Evolutionary conservation across 768 basidiomycete genomes (phyloP).

Genomic region (Tricholoma flavovirens): DNA sequence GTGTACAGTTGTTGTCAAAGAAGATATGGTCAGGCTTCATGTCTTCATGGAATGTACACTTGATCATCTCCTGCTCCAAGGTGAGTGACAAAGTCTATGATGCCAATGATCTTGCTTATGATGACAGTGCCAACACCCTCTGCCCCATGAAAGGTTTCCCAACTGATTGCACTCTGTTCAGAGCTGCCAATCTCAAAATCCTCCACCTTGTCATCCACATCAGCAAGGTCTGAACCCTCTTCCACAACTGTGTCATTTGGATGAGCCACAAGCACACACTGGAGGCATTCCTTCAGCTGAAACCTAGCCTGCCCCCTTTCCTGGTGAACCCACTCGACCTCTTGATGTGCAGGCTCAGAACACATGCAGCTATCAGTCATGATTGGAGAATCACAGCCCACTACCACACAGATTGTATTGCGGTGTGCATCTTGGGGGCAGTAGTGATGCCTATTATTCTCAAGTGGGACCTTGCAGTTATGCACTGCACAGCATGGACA

Average conservation of each 20-base stretch:
- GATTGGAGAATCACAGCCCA: no score
- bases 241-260: neutral
- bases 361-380: no score
- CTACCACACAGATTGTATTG: no score
- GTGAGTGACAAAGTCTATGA: no score
- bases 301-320: no score
- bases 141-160: slow-evolving; percentile 21
- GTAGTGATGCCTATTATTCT: slow-evolving; percentile 14
- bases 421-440: slow-evolving; percentile 17
- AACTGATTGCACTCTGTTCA: slow-evolving; percentile 11
- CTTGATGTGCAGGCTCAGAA: slow-evolving; percentile 15
- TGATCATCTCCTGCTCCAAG: slow-evolving; percentile 5
- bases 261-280: neutral
- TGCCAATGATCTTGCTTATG: neutral
- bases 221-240: no score
- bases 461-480: slow-evolving; percentile 8
- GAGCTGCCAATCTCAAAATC: neutral
- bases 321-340: slow-evolving; percentile 16
- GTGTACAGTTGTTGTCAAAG: slow-evolving; percentile 22
- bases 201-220: no score
- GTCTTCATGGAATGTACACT: no score
- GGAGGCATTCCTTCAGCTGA: no score
- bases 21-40: no score
- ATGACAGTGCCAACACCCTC: slow-evolving; percentile 13
- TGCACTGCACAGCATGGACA: neutral